A percentile compares a stretch with the other conserved stretches of the same genome.
These are phyloP conservation scores for Rhododendron williamsianum DNA, from an alignment of 148 eudicot genomes.

Conservation along the genomic window DNA sequence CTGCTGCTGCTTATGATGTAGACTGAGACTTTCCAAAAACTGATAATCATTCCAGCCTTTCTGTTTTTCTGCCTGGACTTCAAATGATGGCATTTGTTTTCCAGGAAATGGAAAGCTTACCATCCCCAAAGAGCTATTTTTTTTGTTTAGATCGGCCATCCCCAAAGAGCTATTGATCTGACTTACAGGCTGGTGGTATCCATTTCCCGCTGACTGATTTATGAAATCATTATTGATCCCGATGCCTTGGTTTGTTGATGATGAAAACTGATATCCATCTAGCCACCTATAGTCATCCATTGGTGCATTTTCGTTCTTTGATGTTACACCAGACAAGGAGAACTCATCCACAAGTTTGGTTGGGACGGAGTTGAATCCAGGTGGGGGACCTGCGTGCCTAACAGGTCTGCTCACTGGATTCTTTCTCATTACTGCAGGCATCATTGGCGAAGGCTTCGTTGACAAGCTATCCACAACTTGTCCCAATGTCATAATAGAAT, in stretches of 20 bases:
- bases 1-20: conserved; percentile 44
- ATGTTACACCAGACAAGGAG: conserved; percentile 12
- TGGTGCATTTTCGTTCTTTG: conserved; percentile 38
- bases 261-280: conserved; percentile 73
- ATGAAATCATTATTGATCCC: conserved; percentile 35
- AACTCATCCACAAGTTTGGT: conserved; percentile 40
- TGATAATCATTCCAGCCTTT: conserved; percentile 50
- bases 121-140: conserved; percentile 35
- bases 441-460: conserved; percentile 26
- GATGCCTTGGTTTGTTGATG: conserved; percentile 26
- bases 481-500: conserved; percentile 35
- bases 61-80: conserved; percentile 37
- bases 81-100: conserved; percentile 58
- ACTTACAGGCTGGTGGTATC: conserved; percentile 27
- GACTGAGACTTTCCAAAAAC: conserved; percentile 35
- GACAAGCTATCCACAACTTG: conserved; percentile 24
- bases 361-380: conserved; percentile 64
- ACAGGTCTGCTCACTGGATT: conserved; percentile 80
- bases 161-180: conserved; percentile 43
- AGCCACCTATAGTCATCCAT: conserved; percentile 94
- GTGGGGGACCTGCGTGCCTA: conserved; percentile 89
- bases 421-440: conserved; percentile 44
- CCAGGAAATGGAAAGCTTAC: conserved; percentile 89
- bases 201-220: conserved; percentile 31
- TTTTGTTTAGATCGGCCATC: conserved; percentile 3